Base-by-base conservation (phyloP, 306 rosid genomes). In the Mimosa bimucronata region DNA sequence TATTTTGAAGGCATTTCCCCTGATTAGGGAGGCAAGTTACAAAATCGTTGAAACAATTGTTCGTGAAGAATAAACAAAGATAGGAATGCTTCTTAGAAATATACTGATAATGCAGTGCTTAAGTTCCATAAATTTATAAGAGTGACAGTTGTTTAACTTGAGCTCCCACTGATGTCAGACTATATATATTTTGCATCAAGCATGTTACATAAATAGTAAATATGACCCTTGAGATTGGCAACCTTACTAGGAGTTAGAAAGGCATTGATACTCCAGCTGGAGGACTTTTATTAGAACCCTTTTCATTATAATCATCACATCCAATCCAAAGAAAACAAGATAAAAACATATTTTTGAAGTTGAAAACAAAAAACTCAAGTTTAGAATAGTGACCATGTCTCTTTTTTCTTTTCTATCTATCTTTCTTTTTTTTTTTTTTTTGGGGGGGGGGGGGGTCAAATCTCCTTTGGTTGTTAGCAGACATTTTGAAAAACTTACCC, bases 1-100 rank as follows among this genome's bases (percentile, higher is more conserved):
- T 23, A 48, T n/a, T 71, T 34, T 10, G 65, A 55, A 76, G 55
- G 55, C 37, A 28, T 45, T 53, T 46, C 62, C 42, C 55, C 45
- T 44, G 25, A 21, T 18, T 25, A 31, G 25, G 57, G 74, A 37
- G 38, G 65, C 74, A 42, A 9, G 29, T 78, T 44, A 58, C 46
- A 34, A 57, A 80, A 53, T 71, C 25, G 18, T 52, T 52, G 60
- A 18, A 52, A 52, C 61, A n/a, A n/a, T 8, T 55, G 61, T 8
- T 25, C 11, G 16, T 25, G 65, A 58, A 25, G 31, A 25, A 10
- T 8, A 23, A 9, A 23, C 7, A 9, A 9, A 55, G n/a, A 48
- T 48, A 48, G n/a, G 57, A 50, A 50, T 16, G 57, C 57, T 50
- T 7, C 57, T 50, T 50, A 50, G 57, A 50, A 6, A 50, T 6